A percentile compares a stretch with the other conserved stretches of the same genome.
phyloP scores from a whole-genome alignment of 495 filamentous ascomycete genomes.

The Penicillium lividum region DNA sequence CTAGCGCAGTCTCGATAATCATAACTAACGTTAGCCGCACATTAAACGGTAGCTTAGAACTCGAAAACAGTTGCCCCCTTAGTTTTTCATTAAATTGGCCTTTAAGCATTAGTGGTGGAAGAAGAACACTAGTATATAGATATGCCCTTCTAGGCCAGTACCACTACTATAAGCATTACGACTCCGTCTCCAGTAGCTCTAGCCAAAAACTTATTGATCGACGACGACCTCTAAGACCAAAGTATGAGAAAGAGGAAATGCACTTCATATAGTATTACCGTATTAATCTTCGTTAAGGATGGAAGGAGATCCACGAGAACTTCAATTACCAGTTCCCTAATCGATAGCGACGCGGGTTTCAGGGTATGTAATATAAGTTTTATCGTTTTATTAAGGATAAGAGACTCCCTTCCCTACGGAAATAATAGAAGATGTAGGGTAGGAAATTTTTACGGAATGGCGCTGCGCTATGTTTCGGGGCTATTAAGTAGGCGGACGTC shows the following conservation, averaged over 20 bases:
- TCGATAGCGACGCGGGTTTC: constrained; percentile 45
- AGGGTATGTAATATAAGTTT: constrained; percentile 57
- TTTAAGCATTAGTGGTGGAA: no score
- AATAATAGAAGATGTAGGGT: constrained; percentile 47
- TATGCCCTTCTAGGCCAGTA: no score
- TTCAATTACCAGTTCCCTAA: constrained; percentile 52
- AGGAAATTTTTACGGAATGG: constrained; percentile 42
- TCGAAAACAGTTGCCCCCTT: constrained; percentile 37
- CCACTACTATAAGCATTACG: constrained; percentile 40
- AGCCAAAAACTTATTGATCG: constrained; percentile 36
- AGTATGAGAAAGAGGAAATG: constrained; percentile 54
- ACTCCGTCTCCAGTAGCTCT: constrained; percentile 46
- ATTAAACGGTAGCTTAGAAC: constrained; percentile 18
- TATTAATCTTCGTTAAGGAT: constrained; percentile 53
- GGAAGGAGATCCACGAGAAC: constrained; percentile 51
- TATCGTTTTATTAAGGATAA: constrained; percentile 54
- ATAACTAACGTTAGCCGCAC: constrained; percentile 22
- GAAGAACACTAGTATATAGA: no score
- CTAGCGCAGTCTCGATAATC: constrained; percentile 22
- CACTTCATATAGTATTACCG: constrained; percentile 59
- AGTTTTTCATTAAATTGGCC: no score
- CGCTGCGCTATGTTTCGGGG: constrained; percentile 28
- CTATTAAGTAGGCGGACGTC: constrained; percentile 39
- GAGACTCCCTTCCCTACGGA: constrained; percentile 46
- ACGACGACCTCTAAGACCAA: constrained; percentile 49